Conservation (phyloP, 768 basidiomycete species). For the Tylopilus subfusipes region DNA sequence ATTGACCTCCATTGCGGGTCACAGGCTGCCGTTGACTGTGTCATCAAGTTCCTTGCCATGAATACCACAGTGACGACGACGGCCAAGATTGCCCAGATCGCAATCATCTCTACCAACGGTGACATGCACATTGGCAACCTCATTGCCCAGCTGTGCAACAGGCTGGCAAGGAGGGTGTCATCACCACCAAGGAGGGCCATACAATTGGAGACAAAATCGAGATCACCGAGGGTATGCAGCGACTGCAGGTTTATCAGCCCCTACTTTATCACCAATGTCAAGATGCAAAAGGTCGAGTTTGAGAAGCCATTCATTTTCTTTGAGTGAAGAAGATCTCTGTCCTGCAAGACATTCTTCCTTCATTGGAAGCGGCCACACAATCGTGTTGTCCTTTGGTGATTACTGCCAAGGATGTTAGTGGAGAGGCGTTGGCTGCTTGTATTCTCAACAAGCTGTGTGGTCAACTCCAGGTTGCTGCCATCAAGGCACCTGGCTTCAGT, state of each 20-base stretch:
- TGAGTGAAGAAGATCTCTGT: conserved; percentile 99
- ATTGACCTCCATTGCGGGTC: conserved; percentile 98
- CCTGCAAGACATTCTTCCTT: no score
- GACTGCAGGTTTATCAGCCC: conserved; percentile 98
- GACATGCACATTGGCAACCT: conserved; percentile 90
- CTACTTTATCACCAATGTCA: conserved; percentile 98
- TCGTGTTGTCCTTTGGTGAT: conserved; percentile 88
- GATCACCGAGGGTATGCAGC: conserved; percentile 98
- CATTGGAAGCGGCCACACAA: conserved; percentile 79
- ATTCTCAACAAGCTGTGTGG: conserved; percentile 99
- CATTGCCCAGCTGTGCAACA: conserved; percentile 99
- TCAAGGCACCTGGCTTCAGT: conserved; percentile 98
- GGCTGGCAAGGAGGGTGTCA: conserved; percentile 98
- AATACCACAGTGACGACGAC: conserved; percentile 96
- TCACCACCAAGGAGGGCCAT: conserved; percentile 98
- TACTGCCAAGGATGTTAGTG: conserved; percentile 96
- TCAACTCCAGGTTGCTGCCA: conserved; percentile 87
- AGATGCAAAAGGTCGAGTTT: conserved; percentile 91
- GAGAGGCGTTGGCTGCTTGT: conserved; percentile 96
- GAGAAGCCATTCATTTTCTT: conserved; percentile 95
- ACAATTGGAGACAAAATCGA: conserved; percentile 99
- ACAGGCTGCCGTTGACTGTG: conserved; percentile 93
- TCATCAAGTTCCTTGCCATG: conserved; percentile 85
- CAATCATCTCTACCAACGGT: conserved; percentile 84
- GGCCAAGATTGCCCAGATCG: conserved; percentile 97